Evolutionary conservation across 2,329 filamentous ascomycete genomes (phyloP), one percentile per base, ranked within the genome.

Genomic region (Talaromyces marneffei): DNA sequence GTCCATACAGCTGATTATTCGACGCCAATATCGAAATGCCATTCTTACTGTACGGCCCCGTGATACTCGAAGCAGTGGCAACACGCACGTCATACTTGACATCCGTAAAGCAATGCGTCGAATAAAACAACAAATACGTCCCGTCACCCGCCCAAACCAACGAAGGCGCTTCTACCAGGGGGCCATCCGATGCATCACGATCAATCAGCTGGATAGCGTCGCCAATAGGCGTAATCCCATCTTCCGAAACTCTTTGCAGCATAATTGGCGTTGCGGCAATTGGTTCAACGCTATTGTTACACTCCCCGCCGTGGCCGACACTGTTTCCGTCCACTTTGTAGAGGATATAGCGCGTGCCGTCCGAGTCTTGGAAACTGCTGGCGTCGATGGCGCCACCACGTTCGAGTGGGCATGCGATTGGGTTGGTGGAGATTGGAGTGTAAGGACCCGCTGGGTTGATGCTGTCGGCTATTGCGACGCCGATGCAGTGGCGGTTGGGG

Each of bases 301-400:
- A 82, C 60, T 74, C 70, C 1, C 80, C 80, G 39, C 79, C 78
- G 71, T 88, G 88, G 33, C 86, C 86, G 70, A 89, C 85, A 31
- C 88, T 77, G 72, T 88, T 88, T 39, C 86, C 86, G 70, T 89
- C 86, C 27, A 88, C 76, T 71, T 89, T 89, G 76, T 86, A 89
- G 9, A 83, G 74, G 4, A 89, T 78, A 68, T 87, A 89, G 5
- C 80, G 79, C 33, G 71, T 78, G 31, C 82, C 82, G 46, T 80
- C 78, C 10, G 70, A 69, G 67, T 89, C 86, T 10, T 74, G 67
- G 71, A 87, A 88, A 3, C 83, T 84, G 0, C 82, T 77, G 0
- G 86, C 76, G 67, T 89, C 87, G 66, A 89, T 88, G 18, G 85
- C 81, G 35, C 86, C 86, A 20, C 86, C 85, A 57, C 77, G 68